A percentile compares a stretch with the other conserved stretches of the same genome.
Evolutionary conservation across 164 flowering plant genomes (phyloP).

Genomic region (Nelumbo lutea): DNA sequence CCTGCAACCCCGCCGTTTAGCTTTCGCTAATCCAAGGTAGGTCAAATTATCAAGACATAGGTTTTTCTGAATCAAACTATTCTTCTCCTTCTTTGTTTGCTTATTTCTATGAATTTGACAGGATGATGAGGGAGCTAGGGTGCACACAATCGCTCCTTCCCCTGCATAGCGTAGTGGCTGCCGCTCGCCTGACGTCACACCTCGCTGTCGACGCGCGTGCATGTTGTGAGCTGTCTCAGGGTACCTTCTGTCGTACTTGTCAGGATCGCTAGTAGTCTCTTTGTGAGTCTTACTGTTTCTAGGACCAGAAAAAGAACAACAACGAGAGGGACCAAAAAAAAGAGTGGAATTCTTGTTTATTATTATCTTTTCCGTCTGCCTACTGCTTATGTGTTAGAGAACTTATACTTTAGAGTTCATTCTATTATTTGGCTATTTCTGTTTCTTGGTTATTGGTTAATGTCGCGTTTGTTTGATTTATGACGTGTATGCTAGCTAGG

Average conservation of each 20-base stretch:
- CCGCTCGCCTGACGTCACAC: slow-evolving; percentile 57
- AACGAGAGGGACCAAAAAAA: not conserved
- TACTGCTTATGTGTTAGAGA: not conserved
- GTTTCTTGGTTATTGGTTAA: not conserved
- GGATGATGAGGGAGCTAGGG: slow-evolving; percentile 71
- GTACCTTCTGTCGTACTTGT: slow-evolving; percentile 96
- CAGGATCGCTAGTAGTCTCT: slow-evolving; percentile 91
- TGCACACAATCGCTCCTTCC: slow-evolving; percentile 71
- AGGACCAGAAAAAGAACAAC: slow-evolving; percentile 15
- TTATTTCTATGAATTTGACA: slow-evolving; percentile 7
- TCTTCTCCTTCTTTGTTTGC: not conserved
- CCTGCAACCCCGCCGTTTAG: slow-evolving; percentile 43
- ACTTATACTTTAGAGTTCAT: not conserved
- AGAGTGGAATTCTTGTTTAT: not conserved
- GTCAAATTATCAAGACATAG: not conserved
- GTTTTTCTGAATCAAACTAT: not conserved
- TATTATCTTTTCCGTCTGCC: not conserved
- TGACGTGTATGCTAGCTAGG: slow-evolving; percentile 3
- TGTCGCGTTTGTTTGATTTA: not conserved
- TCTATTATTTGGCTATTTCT: not conserved
- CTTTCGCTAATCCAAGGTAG: slow-evolving; percentile 58
- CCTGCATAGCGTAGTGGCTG: slow-evolving; percentile 36
- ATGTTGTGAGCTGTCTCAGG: slow-evolving; percentile 84
- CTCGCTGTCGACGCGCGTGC: slow-evolving; percentile 56
- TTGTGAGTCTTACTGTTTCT: slow-evolving; percentile 71